These are phyloP conservation scores for Termitomyces sp. DNA, from an alignment of 768 basidiomycete genomes.

Conservation along the genomic window DNA sequence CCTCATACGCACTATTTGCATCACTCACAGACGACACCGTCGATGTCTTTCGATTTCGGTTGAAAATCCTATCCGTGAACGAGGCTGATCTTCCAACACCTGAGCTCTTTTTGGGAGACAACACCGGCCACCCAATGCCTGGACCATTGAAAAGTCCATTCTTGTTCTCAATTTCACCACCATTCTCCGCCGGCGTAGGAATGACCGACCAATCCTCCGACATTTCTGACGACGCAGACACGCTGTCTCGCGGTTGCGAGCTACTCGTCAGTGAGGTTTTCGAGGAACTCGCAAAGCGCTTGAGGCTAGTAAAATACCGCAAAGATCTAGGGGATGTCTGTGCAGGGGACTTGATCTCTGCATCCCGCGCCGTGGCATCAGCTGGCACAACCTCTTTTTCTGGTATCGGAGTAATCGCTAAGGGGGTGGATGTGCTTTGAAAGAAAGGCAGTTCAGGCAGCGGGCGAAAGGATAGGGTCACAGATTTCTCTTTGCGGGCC, in stretches of 20 bases:
- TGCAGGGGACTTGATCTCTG: constrained; percentile 16
- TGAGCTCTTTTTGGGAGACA: constrained; percentile 50
- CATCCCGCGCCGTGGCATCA: neutral
- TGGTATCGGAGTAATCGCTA: neutral
- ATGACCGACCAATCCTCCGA: constrained; percentile 67
- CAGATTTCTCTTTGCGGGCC: constrained; percentile 8
- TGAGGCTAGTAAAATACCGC: constrained; percentile 46
- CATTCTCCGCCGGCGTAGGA: constrained; percentile 54
- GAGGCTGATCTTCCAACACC: constrained; percentile 49
- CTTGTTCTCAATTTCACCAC: constrained; percentile 9
- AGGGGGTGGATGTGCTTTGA: neutral
- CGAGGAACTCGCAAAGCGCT: constrained; percentile 39
- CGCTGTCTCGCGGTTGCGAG: constrained; percentile 52
- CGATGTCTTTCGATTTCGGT: constrained; percentile 51
- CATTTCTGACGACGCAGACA: constrained; percentile 55
- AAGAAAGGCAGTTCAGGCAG: neutral
- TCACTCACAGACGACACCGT: constrained; percentile 31
- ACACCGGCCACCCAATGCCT: constrained; percentile 43
- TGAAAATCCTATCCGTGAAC: constrained; percentile 61
- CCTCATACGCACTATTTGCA: constrained; percentile 27
- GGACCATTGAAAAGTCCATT: constrained; percentile 20
- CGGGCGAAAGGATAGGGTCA: constrained; percentile 11
- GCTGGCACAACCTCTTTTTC: constrained; percentile 8
- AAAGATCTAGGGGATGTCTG: constrained; percentile 53
- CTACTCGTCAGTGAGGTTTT: constrained; percentile 26